These are phyloP conservation scores for Lentinula raphanica DNA, from an alignment of 768 basidiomycete species.

Conservation along the genomic window DNA sequence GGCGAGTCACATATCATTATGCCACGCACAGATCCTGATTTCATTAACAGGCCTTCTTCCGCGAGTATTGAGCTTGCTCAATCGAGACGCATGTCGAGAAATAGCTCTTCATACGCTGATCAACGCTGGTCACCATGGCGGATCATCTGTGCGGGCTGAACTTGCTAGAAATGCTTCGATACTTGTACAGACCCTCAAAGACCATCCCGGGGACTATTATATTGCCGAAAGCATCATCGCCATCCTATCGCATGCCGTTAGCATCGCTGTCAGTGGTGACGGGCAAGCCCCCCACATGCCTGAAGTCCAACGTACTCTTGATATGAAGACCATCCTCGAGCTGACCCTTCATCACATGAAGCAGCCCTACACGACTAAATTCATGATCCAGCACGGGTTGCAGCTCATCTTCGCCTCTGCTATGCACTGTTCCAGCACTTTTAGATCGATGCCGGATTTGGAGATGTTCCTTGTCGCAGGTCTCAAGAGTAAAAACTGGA, in stretches of 20 bases:
- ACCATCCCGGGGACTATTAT: slow-evolving; percentile 44
- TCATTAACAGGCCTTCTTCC: slow-evolving; percentile 48
- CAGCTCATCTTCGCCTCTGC: slow-evolving; percentile 40
- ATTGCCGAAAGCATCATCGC: slow-evolving; percentile 48
- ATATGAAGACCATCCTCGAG: slow-evolving; percentile 39
- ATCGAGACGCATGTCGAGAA: slow-evolving; percentile 41
- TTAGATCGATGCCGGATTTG: slow-evolving; percentile 36
- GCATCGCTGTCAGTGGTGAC: slow-evolving; percentile 27
- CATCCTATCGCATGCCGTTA: slow-evolving; percentile 47
- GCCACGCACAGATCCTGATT: too few relatives aligned
- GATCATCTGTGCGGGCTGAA: slow-evolving; percentile 39
- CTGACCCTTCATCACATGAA: slow-evolving; percentile 36
- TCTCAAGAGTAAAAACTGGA: slow-evolving; percentile 50
- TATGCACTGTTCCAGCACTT: slow-evolving; percentile 40
- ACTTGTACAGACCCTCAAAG: slow-evolving; percentile 42
- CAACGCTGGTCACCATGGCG: slow-evolving; percentile 60
- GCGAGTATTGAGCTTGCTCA: slow-evolving; percentile 52
- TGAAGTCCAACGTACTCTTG: slow-evolving; percentile 29
- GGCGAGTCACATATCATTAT: slow-evolving; percentile 28
- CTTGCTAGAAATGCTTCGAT: slow-evolving; percentile 42
- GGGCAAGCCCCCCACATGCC: slow-evolving; percentile 19
- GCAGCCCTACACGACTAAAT: slow-evolving; percentile 35
- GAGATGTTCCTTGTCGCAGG: slow-evolving; percentile 49
- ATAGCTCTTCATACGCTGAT: slow-evolving; percentile 51
- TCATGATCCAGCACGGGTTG: slow-evolving; percentile 50